Conservation (phyloP, 768 basidiomycete species). For the Postia placenta region DNA sequence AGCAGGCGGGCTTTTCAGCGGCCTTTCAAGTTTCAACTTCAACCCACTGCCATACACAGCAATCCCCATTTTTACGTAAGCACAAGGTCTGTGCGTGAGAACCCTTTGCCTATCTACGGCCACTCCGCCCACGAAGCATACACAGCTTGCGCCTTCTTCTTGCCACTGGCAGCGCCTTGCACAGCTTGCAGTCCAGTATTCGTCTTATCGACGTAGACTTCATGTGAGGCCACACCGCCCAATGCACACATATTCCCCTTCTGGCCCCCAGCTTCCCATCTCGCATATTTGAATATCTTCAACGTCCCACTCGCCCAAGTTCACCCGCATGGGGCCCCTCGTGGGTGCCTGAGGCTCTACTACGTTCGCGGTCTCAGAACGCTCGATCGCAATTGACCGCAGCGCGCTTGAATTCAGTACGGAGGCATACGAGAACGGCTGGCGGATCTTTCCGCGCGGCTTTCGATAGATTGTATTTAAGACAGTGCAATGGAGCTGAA, state of each 20-base stretch:
- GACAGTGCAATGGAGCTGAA: conserved; percentile 32
- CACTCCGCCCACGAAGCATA: not conserved
- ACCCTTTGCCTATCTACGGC: not conserved
- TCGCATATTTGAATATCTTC: conserved; percentile 58
- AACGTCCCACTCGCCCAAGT: conserved; percentile 50
- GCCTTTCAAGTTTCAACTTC: conserved; percentile 11
- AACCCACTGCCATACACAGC: conserved; percentile 13
- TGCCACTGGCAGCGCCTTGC: not conserved
- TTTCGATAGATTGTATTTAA: conserved; percentile 31
- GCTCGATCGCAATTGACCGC: conserved; percentile 13
- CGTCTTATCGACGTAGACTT: not conserved
- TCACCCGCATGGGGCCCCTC: conserved; percentile 26
- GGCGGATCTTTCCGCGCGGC: conserved; percentile 21
- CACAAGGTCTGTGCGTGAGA: conserved; percentile 20
- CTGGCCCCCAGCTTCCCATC: conserved; percentile 62
- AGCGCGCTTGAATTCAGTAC: conserved; percentile 27
- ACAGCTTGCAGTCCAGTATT: not conserved
- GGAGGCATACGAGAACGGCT: conserved; percentile 37
- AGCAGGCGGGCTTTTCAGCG: conserved; percentile 21
- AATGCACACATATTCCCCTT: conserved; percentile 52
- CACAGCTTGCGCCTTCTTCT: not conserved
- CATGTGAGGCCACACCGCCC: conserved; percentile 10
- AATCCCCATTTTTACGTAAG: conserved; percentile 9
- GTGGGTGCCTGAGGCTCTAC: too few species aligned
- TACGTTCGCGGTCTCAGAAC: not conserved